A percentile compares a stretch with the other conserved stretches of the same genome.
phyloP scores from a whole-genome alignment of 2,329 filamentous ascomycete species.

The Cercospora sesami region DNA sequence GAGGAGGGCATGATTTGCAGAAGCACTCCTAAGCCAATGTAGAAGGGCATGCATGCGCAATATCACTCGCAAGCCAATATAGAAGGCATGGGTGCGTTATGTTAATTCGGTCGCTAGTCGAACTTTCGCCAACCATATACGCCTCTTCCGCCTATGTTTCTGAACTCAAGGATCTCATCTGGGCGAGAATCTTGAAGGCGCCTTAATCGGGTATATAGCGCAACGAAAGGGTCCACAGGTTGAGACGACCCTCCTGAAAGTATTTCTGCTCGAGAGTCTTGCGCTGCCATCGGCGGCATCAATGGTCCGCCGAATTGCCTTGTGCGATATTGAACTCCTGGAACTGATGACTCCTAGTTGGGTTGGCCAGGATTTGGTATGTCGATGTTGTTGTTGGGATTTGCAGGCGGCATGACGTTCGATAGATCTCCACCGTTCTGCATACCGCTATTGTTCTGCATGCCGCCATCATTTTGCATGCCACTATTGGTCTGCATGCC shows the following conservation, averaged over 20 bases:
- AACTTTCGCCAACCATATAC: not conserved
- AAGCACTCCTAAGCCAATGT: not conserved
- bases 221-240: not conserved
- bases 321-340: not conserved
- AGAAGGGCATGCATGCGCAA: not conserved
- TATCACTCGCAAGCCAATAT: not conserved
- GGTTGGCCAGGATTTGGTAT: not conserved
- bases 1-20: not conserved
- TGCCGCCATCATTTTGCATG: not conserved
- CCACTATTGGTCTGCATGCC: not conserved
- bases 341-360: not conserved
- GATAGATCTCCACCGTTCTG: not conserved
- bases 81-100: not conserved
- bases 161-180: not conserved
- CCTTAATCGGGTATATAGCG: not conserved
- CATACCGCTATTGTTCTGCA: not conserved
- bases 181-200: not conserved
- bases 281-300: not conserved
- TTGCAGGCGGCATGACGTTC: not conserved
- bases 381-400: not conserved
- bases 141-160: not conserved
- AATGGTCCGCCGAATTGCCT: not conserved
- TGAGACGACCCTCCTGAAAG: not conserved
- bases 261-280: not conserved
- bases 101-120: not conserved